Base-by-base conservation (phyloP, 768 basidiomycete species). In the Lactarius tabidus region DNA sequence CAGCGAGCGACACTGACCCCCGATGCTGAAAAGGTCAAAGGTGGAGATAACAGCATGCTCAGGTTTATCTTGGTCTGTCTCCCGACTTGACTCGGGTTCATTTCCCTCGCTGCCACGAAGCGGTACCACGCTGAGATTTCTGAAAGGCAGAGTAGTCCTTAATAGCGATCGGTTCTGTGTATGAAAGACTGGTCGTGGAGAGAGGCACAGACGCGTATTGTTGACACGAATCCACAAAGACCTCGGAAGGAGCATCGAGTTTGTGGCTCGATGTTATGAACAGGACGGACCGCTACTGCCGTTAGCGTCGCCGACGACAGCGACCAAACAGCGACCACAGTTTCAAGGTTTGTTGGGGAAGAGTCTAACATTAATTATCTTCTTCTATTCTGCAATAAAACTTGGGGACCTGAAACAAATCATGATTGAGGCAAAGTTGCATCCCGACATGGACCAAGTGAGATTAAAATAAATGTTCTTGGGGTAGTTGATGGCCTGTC, bases 1-100 rank as follows among this genome's bases (percentile, higher is more conserved):
- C 18, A 74, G 85, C 67, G 70, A 89, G 45, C 56, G 18, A 39
- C 18, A 74, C 85, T 68, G 70, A 89, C 90, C 91, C 65, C 94
- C 94, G 67, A 95, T 90, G 71, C 88, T 91, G 79, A 96, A 95
- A 59, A 96, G 79, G 75, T 97, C 95, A 72, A 95, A 96, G 1
- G 94, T 87, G 1, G 91, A 93, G 60, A 96, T 95, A 68, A 95
- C 94, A 6, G 94, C 94, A 79, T 95, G 93, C 59, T 92, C 87
- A 23, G 70, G 71, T 57, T 56, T 64, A 28, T 35, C 62, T 55
- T 39, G 59, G 15, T 31, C 62, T 18, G 38, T 35, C 39, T 65
- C 54, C 35, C 26, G 23, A 57, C 33, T 52, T 4, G 60, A 54
- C 23, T 45, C 26, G 20, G 45, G 10, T 17, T 28, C 60, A 17